phyloP scores from a whole-genome alignment of 2,329 filamentous ascomycete species.

The Penicillium sp. region DNA sequence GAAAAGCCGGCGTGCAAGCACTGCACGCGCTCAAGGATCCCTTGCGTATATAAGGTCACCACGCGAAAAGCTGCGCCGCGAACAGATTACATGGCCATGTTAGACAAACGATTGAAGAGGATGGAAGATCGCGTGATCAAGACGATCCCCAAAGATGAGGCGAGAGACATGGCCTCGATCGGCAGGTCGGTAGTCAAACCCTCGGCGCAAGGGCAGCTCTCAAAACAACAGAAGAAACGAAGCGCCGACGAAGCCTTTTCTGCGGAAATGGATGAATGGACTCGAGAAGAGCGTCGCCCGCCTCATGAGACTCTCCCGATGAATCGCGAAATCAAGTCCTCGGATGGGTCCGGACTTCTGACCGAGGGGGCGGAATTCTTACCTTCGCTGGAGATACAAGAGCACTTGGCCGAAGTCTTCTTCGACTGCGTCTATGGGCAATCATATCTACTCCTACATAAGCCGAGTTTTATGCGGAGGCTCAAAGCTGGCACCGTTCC shows the following conservation, averaged over 20 bases:
- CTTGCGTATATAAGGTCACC: slow-evolving; percentile 97
- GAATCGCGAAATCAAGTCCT: slow-evolving; percentile 60
- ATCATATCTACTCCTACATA: slow-evolving; percentile 90
- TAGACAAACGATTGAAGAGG: slow-evolving; percentile 90
- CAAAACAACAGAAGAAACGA: slow-evolving; percentile 72
- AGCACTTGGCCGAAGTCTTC: slow-evolving; percentile 90
- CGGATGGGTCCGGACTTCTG: slow-evolving; percentile 74
- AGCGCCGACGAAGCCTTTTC: slow-evolving; percentile 85
- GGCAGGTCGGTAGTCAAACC: slow-evolving; percentile 84
- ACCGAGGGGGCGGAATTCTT: slow-evolving; percentile 80
- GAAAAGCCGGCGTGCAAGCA: slow-evolving; percentile 98
- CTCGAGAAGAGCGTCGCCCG: slow-evolving; percentile 57
- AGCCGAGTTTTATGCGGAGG: slow-evolving; percentile 94
- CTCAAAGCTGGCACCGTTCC: slow-evolving; percentile 73
- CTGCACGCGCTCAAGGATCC: slow-evolving; percentile 86
- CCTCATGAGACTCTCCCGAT: slow-evolving; percentile 53
- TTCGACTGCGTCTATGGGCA: slow-evolving; percentile 97
- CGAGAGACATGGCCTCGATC: slow-evolving; percentile 66
- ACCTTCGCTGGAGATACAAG: slow-evolving; percentile 82
- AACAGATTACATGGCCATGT: slow-evolving; percentile 98
- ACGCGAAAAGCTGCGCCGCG: slow-evolving; percentile 89
- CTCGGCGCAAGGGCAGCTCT: slow-evolving; percentile 59
- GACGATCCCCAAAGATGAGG: slow-evolving; percentile 83
- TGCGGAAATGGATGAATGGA: slow-evolving; percentile 78
- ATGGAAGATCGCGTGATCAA: slow-evolving; percentile 99